A percentile compares a stretch with the other conserved stretches of the same genome.
Evolutionary conservation across 139 green algal genomes (phyloP).

Genomic region (Tetraselmis striata): DNA sequence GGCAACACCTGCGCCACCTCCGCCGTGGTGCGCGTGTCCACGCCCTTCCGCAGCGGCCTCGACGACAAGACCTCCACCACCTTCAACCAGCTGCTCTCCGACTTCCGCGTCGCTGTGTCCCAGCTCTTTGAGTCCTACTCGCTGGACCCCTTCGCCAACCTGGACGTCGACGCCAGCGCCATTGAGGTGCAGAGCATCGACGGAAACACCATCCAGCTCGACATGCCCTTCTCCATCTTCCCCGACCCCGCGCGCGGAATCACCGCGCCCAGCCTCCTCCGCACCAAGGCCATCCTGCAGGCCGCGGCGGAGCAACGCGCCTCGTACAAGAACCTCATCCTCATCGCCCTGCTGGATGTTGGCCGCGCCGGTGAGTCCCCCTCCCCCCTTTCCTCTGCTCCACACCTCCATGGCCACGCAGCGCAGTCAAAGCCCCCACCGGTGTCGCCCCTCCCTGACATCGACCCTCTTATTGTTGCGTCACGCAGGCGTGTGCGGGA

Average conservation of each 20-base stretch:
- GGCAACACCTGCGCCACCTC: background rate
- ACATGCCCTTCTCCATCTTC: background rate
- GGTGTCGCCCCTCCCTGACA: no score
- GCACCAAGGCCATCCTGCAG: background rate
- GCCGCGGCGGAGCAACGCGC: background rate
- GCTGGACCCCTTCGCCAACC: background rate
- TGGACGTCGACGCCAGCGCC: background rate
- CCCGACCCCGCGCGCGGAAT: background rate
- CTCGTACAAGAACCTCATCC: background rate
- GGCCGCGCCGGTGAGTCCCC: background rate
- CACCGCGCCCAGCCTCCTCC: background rate
- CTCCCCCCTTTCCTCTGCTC: no score
- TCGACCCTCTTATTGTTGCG: no score
- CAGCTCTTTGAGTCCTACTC: background rate
- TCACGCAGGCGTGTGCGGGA: background rate
- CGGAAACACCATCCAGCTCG: background rate
- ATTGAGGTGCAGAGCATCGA: background rate
- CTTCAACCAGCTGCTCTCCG: background rate
- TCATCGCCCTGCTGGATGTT: background rate
- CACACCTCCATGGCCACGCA: no score
- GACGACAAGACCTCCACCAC: background rate
- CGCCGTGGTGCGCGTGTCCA: background rate
- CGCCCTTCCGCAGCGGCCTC: background rate
- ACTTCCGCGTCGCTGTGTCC: background rate
- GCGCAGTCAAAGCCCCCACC: no score